Evolutionary conservation across 768 basidiomycete species (phyloP).

Genomic region (Lactarius hatsudake): DNA sequence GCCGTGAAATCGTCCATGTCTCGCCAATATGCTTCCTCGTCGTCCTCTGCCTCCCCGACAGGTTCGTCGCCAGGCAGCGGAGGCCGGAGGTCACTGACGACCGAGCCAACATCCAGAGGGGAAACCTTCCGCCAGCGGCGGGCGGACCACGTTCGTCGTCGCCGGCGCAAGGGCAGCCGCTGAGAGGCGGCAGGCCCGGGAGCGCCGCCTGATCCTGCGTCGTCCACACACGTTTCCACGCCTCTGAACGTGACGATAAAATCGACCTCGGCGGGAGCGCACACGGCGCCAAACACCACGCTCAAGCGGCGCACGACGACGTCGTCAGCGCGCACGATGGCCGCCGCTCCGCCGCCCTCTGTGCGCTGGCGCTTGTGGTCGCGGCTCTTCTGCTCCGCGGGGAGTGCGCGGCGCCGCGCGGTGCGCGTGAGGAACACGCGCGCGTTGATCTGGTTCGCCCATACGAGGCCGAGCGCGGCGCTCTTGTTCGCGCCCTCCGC

Average conservation of each 20-base stretch:
- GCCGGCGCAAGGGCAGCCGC: background rate
- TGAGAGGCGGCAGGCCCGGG: background rate
- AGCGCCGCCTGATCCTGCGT: background rate
- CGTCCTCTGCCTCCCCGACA: slow-evolving; percentile 17
- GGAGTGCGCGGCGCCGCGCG: slow-evolving; percentile 57
- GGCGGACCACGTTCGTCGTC: background rate
- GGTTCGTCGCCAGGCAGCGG: background rate
- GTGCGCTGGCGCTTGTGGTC: slow-evolving; percentile 33
- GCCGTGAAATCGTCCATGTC: slow-evolving; percentile 23
- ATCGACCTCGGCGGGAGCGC: slow-evolving; percentile 59
- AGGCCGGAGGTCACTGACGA: slow-evolving; percentile 14
- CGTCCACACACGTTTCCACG: slow-evolving; percentile 34
- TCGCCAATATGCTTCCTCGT: slow-evolving; percentile 27
- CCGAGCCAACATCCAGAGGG: slow-evolving; percentile 23
- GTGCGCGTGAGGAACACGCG: slow-evolving; percentile 83
- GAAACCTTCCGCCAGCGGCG: slow-evolving; percentile 19
- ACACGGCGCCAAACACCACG: slow-evolving; percentile 73
- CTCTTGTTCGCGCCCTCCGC: slow-evolving; percentile 68
- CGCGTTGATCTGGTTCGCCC: slow-evolving; percentile 90
- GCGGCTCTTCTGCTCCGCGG: slow-evolving; percentile 36
- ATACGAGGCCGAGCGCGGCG: slow-evolving; percentile 81
- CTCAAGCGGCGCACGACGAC: slow-evolving; percentile 68
- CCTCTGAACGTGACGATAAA: slow-evolving; percentile 70
- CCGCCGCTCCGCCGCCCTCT: slow-evolving; percentile 17
- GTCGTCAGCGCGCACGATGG: slow-evolving; percentile 36